These are phyloP conservation scores for Yamadazyma sp. DNA, from an alignment of 805 yeast genomes.

Conservation along the genomic window DNA sequence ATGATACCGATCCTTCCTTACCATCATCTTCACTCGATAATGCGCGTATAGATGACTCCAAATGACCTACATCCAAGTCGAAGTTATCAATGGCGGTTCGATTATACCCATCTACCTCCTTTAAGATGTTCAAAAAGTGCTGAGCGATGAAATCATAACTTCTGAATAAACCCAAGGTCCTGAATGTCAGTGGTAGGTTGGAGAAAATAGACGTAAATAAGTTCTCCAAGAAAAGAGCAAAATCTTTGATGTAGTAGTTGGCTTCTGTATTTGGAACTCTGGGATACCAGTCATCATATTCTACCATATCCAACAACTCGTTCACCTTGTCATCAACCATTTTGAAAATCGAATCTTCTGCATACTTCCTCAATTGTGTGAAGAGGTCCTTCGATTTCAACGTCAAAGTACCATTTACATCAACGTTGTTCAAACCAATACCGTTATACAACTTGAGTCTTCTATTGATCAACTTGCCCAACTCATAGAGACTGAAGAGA, in stretches of 20 bases:
- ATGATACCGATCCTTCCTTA: slow-evolving; percentile 44
- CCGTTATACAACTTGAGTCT: slow-evolving; percentile 39
- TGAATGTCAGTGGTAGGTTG: slow-evolving; percentile 73
- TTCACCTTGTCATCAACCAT: slow-evolving; percentile 79
- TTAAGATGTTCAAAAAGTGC: slow-evolving; percentile 60
- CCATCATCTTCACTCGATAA: slow-evolving; percentile 28
- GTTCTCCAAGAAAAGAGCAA: slow-evolving; percentile 81
- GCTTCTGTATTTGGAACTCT: slow-evolving; percentile 55
- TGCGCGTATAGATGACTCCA: slow-evolving; percentile 56
- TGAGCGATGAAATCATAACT: slow-evolving; percentile 83
- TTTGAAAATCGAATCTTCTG: slow-evolving; percentile 79
- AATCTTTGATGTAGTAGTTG: slow-evolving; percentile 71
- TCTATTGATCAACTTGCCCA: slow-evolving; percentile 49
- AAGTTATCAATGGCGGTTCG: slow-evolving; percentile 68
- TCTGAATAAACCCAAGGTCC: slow-evolving; percentile 77
- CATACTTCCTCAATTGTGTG: slow-evolving; percentile 58
- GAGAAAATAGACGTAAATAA: slow-evolving; percentile 83
- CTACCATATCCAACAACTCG: slow-evolving; percentile 79
- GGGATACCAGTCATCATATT: slow-evolving; percentile 77
- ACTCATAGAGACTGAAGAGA: slow-evolving; percentile 67
- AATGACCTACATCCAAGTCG: slow-evolving; percentile 72
- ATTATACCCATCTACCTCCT: slow-evolving; percentile 56
- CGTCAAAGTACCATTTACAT: slow-evolving; percentile 37
- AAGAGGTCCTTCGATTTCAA: slow-evolving; percentile 55
- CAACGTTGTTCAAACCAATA: slow-evolving; percentile 39